Conservation (phyloP, 768 basidiomycete species). For the Exsudoporus frostii region DNA sequence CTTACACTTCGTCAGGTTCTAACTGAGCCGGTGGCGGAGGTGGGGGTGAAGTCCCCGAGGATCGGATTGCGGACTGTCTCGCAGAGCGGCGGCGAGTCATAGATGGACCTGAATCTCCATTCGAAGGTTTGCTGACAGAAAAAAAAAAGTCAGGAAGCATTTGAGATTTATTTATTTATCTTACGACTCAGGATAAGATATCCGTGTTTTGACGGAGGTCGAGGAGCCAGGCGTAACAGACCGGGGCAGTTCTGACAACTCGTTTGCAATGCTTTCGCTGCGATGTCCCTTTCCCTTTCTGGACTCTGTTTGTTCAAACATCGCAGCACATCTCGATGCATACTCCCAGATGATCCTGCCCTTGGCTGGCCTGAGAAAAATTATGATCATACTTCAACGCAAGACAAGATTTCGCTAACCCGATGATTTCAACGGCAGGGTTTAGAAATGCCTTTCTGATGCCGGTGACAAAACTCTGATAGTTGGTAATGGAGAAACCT, state of each 20-base stretch:
- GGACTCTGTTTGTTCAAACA: slow-evolving; percentile 13
- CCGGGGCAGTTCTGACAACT: not conserved
- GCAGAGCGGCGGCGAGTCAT: slow-evolving; percentile 33
- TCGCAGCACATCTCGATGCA: not conserved
- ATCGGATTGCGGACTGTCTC: slow-evolving; percentile 32
- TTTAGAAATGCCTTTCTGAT: not conserved
- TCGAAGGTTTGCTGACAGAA: slow-evolving; percentile 9
- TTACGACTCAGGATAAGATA: slow-evolving; percentile 14
- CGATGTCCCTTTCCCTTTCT: not conserved
- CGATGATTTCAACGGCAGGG: not conserved
- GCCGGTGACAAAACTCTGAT: slow-evolving; percentile 20
- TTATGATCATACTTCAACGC: not conserved
- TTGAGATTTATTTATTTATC: not conserved
- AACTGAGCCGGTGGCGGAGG: slow-evolving; percentile 32
- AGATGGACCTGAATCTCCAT: slow-evolving; percentile 5
- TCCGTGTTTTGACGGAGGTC: slow-evolving; percentile 14
- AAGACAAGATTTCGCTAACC: slow-evolving; percentile 13
- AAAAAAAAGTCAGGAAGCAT: not conserved
- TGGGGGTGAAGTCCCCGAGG: slow-evolving; percentile 11
- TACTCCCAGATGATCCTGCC: slow-evolving; percentile 18
- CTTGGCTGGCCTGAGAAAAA: slow-evolving; percentile 12
- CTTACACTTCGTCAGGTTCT: slow-evolving; percentile 68
- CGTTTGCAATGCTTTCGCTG: not conserved
- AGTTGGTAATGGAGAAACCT: slow-evolving; percentile 17
- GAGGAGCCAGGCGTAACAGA: slow-evolving; percentile 20